Conservation (phyloP, 2,329 filamentous ascomycete species). For the Metarhizium guizhouense region DNA sequence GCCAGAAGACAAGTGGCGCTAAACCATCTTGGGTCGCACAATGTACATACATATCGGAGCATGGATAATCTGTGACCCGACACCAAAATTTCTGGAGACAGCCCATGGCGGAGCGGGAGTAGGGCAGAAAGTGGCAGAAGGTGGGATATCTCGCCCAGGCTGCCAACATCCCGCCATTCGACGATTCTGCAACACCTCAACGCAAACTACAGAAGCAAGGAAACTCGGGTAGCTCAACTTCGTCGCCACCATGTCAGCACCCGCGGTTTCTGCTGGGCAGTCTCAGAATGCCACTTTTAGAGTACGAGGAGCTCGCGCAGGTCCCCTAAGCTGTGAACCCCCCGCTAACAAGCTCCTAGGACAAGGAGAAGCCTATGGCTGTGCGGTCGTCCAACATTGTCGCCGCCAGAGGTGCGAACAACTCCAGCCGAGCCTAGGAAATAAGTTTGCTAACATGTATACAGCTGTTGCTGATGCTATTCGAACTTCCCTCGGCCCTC, state of each 20-base stretch:
- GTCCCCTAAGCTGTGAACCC: constrained; percentile 18
- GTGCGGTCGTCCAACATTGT: constrained; percentile 96
- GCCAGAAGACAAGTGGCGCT: constrained; percentile 11
- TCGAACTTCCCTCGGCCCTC: constrained; percentile 87
- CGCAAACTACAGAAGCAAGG: constrained; percentile 19
- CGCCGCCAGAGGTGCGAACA: constrained; percentile 72
- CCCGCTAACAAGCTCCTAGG: constrained; percentile 37
- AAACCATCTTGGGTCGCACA: constrained; percentile 11
- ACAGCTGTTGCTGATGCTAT: constrained; percentile 94
- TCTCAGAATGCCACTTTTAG: constrained; percentile 48
- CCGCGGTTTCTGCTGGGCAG: constrained; percentile 26
- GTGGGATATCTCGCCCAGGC: constrained; percentile 29
- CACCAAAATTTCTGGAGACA: constrained; percentile 30
- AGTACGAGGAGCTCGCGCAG: constrained; percentile 31
- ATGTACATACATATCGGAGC: constrained; percentile 19
- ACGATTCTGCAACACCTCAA: constrained; percentile 20
- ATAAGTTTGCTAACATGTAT: constrained; percentile 4
- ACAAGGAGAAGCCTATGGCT: constrained; percentile 97
- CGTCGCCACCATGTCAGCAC: constrained; percentile 37
- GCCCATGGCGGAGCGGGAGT: constrained; percentile 20
- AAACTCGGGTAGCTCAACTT: constrained; percentile 22
- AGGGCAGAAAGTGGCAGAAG: constrained; percentile 22
- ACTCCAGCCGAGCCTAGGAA: not conserved
- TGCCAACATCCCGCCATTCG: constrained; percentile 15
- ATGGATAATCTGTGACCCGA: constrained; percentile 31